Percentiles rank a stretch among this genome's conserved stretches.
These are phyloP conservation scores for Penicillium sp. DNA, from an alignment of 2,329 filamentous ascomycete genomes.

Conservation along the genomic window DNA sequence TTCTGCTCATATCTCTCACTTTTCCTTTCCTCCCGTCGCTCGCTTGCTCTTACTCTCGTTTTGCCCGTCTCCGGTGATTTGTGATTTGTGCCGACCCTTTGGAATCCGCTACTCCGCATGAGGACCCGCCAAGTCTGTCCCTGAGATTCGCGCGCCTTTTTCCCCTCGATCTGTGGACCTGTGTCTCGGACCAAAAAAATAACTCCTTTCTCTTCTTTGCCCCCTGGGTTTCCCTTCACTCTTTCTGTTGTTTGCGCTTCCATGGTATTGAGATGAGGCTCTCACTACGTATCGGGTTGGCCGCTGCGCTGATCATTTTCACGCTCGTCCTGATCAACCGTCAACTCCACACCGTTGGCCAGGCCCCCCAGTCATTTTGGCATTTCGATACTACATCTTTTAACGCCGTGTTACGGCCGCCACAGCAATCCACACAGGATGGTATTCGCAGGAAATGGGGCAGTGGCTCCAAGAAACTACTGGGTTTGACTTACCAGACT, in stretches of 20 bases:
- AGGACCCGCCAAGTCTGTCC: slow-evolving; percentile 5
- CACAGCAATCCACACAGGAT: slow-evolving; percentile 6
- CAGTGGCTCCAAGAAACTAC: slow-evolving; percentile 10
- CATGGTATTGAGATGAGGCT: slow-evolving; percentile 26
- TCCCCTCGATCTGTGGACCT: slow-evolving; percentile 1
- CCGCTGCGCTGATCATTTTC: slow-evolving; percentile 32
- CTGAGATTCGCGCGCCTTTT: slow-evolving; percentile 3
- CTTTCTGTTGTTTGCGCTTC: not conserved
- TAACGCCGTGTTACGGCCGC: slow-evolving; percentile 10
- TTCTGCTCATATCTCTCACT: not conserved
- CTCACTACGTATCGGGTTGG: slow-evolving; percentile 30
- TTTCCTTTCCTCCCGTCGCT: not conserved
- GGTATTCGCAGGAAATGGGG: slow-evolving; percentile 22
- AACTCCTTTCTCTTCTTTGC: slow-evolving; percentile 1
- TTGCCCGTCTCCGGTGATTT: not conserved
- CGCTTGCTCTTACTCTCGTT: not conserved
- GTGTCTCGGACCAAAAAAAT: slow-evolving; percentile 1
- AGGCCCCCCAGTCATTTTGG: slow-evolving; percentile 28
- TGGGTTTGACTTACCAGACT: slow-evolving; percentile 25
- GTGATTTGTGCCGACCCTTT: not conserved
- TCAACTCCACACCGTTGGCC: slow-evolving; percentile 20
- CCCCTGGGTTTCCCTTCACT: slow-evolving; percentile 4
- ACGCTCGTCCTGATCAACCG: slow-evolving; percentile 30
- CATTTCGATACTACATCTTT: slow-evolving; percentile 25
- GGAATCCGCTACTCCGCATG: slow-evolving; percentile 4